Evolutionary conservation across 2,329 filamentous ascomycete genomes (phyloP).

Genomic region (Venturia pyrina): DNA sequence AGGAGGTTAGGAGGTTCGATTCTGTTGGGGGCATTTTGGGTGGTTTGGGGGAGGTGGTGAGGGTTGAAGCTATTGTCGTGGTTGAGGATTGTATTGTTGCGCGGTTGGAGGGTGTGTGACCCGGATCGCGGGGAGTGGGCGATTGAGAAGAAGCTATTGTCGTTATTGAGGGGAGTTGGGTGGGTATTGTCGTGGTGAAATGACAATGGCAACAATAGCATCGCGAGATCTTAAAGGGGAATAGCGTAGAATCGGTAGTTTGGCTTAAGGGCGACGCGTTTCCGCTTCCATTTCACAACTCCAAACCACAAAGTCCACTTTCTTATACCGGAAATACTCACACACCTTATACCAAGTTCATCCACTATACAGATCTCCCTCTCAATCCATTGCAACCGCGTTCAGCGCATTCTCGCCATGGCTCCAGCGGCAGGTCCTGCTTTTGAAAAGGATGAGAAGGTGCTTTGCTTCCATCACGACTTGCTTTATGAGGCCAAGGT

Average conservation of each 20-base stretch:
- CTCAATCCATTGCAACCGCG: not conserved
- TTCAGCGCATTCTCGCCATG: conserved; percentile 35
- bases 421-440: conserved; percentile 34
- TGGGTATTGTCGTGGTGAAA: not conserved
- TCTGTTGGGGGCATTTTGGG: conserved; percentile 60
- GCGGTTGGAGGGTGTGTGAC: not conserved
- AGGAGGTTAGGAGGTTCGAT: conserved; percentile 63
- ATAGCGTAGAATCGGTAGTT: not conserved
- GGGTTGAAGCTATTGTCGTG: not conserved
- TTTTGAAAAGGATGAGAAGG: conserved; percentile 72
- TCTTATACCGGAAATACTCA: not conserved
- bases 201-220: not conserved
- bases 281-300: not conserved
- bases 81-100: not conserved
- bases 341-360: not conserved
- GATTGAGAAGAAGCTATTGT: not conserved
- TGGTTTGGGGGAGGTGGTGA: not conserved
- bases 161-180: not conserved
- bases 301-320: not conserved
- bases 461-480: conserved; percentile 94
- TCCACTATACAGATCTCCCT: not conserved
- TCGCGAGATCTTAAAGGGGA: not conserved
- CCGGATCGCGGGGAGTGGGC: not conserved
- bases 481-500: conserved; percentile 97
- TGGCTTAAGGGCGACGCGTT: not conserved